Percentiles rank a stretch among this genome's conserved stretches.
Conservation (phyloP, 306 rosid species). For the Bauhinia variegata region DNA sequence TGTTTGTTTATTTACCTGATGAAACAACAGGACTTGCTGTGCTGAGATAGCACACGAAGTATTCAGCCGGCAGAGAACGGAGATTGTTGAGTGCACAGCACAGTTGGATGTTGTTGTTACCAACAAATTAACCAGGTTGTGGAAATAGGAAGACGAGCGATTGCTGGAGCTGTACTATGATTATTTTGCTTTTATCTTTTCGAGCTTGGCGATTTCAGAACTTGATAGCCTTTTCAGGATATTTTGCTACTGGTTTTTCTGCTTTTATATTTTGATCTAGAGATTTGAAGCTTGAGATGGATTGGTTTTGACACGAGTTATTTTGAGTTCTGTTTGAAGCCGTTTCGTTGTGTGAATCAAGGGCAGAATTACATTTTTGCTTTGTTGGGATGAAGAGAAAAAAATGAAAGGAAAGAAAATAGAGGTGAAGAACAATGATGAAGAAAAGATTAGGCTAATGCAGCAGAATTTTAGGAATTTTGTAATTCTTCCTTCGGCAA, state of each 20-base stretch:
- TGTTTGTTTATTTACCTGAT: background rate
- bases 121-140: constrained; percentile 72
- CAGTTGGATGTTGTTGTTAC: no score
- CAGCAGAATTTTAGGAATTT: no score
- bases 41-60: constrained; percentile 82
- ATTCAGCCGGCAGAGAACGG: constrained; percentile 69
- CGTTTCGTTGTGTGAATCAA: no score
- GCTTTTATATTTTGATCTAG: constrained; percentile 24
- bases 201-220: constrained; percentile 26
- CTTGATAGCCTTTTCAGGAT: constrained; percentile 1
- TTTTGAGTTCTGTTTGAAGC: no score
- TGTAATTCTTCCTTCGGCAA: no score
- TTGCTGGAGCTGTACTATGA: constrained; percentile 5
- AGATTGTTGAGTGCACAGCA: constrained; percentile 72
- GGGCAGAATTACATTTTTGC: no score
- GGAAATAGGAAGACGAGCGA: constrained; percentile 78
- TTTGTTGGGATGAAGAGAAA: no score
- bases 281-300: constrained; percentile 9
- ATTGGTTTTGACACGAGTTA: background rate
- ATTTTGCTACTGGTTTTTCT: constrained; percentile 12
- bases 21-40: constrained; percentile 59
- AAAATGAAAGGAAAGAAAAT: no score
- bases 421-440: no score
- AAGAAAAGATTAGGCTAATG: no score
- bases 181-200: constrained; percentile 13